Base-by-base conservation (phyloP, 179 eudicot genomes). In the Silene vulgaris region DNA sequence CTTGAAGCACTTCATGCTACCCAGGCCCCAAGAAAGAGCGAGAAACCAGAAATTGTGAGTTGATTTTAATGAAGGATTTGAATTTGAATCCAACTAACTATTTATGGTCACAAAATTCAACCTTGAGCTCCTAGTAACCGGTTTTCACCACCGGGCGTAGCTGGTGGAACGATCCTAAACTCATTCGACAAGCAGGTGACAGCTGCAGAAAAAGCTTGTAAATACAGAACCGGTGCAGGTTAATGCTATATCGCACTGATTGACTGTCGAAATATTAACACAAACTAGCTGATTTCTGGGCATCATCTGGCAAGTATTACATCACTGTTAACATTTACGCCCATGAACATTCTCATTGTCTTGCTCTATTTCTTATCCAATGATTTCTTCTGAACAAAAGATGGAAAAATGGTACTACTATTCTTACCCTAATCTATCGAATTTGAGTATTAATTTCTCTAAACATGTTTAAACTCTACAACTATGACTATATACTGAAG, bases 191-290 rank as follows among this genome's bases (percentile, higher is more conserved):
- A 9, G 20, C 60, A 59, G 40, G 40, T 35, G 40, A 35, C 40
- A 35, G 40, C 40, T 35, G 7, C 40, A 35, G 7, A 7, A 1
- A 35, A 57, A 21, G 4, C 45, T 59, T 37, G 30, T 54, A 43
- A 11, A 61, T 45, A 60, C 26, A 5, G 9, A 79, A 67, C 20
- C 8, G 69, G 82, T 79, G 64, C 70, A 79, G 75, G 30, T 71
- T 74, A 60, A 30, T 28, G 17, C 59, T 8, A 40, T 12, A 11
- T 65, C 1, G 20, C 45, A 6, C 8, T 65, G 68, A 26, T 72
- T 72, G 20, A 11, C 12, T 61, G 69, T 5, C 50, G 54, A 63
- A 48, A 29, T 30, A 48, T 37, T 4, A 32, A 29, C 32, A 29
- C 32, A 29, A 29, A 29, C 32, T 29, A 0, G 32, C 32, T 29